phyloP scores from a whole-genome alignment of 495 filamentous ascomycete genomes.

The Xylaria scruposa region DNA sequence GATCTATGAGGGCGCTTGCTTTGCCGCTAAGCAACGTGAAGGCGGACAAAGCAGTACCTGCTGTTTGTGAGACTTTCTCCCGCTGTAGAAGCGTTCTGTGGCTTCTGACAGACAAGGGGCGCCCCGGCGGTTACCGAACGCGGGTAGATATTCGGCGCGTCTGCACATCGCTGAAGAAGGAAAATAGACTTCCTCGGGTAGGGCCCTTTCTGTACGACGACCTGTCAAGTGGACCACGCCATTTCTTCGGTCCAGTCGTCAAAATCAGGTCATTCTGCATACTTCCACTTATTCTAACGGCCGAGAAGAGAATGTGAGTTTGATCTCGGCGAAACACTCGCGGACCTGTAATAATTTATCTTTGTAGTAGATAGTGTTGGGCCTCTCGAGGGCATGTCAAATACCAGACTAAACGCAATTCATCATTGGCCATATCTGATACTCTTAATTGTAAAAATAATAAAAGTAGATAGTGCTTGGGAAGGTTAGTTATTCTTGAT shows the following conservation, averaged over 20 bases:
- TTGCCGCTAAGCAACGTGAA: slow-evolving; percentile 20
- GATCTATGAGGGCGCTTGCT: slow-evolving; percentile 22
- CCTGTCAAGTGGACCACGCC: slow-evolving; percentile 25
- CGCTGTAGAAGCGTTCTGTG: not conserved
- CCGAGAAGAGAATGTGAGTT: slow-evolving; percentile 24
- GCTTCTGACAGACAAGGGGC: not conserved
- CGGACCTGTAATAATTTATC: not conserved
- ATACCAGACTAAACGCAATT: not conserved
- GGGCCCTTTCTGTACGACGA: slow-evolving; percentile 26
- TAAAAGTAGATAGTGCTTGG: not conserved
- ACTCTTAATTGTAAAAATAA: not conserved
- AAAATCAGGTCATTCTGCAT: slow-evolving; percentile 30
- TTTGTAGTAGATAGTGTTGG: not conserved
- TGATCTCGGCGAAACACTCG: slow-evolving; percentile 22
- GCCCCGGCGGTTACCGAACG: slow-evolving; percentile 18
- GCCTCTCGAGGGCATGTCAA: not conserved
- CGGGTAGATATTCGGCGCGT: slow-evolving; percentile 16
- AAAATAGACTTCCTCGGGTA: slow-evolving; percentile 23
- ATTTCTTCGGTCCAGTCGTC: slow-evolving; percentile 24
- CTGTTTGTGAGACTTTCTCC: slow-evolving; percentile 10
- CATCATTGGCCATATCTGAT: not conserved
- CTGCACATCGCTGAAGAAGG: slow-evolving; percentile 22
- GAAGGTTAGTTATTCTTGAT: not conserved
- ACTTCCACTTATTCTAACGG: slow-evolving; percentile 27
- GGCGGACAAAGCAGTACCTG: not conserved